phyloP scores from a whole-genome alignment of 1,284 basidiomycete species.

The Tylopilus sp. region DNA sequence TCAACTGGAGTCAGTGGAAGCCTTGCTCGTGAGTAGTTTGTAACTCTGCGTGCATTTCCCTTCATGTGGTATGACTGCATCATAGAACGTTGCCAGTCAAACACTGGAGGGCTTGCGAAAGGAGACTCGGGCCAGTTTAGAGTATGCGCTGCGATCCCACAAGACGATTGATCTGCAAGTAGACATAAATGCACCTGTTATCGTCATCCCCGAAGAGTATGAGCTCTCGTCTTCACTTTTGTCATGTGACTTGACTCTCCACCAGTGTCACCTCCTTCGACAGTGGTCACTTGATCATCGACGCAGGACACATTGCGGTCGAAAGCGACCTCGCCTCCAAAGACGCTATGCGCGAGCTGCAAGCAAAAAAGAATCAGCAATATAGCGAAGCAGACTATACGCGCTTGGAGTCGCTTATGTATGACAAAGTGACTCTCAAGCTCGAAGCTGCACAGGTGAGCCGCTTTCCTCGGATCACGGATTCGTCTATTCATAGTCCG shows the following conservation, averaged over 20 bases:
- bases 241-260: slow-evolving; percentile 14
- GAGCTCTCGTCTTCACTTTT: slow-evolving; percentile 19
- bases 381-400: slow-evolving; percentile 90
- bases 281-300: slow-evolving; percentile 88
- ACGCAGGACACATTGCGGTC: slow-evolving; percentile 96
- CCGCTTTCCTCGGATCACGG: neutral
- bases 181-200: slow-evolving; percentile 96
- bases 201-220: slow-evolving; percentile 94
- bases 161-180: slow-evolving; percentile 96
- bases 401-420: slow-evolving; percentile 92
- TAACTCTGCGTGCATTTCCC: neutral
- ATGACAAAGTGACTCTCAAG: slow-evolving; percentile 86
- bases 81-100: slow-evolving; percentile 85
- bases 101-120: slow-evolving; percentile 94
- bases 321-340: slow-evolving; percentile 90
- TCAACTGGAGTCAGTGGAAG: slow-evolving; percentile 94
- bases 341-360: slow-evolving; percentile 74
- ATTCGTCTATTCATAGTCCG: slow-evolving; percentile 7
- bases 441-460: slow-evolving; percentile 87
- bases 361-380: slow-evolving; percentile 81
- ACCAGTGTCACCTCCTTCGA: slow-evolving; percentile 69
- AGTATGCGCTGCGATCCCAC: slow-evolving; percentile 89
- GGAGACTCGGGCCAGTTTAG: slow-evolving; percentile 92
- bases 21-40: slow-evolving; percentile 61
- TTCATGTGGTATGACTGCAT: slow-evolving; percentile 9